phyloP scores from a whole-genome alignment of 164 flowering plant species.

The Berberis vulgaris region DNA sequence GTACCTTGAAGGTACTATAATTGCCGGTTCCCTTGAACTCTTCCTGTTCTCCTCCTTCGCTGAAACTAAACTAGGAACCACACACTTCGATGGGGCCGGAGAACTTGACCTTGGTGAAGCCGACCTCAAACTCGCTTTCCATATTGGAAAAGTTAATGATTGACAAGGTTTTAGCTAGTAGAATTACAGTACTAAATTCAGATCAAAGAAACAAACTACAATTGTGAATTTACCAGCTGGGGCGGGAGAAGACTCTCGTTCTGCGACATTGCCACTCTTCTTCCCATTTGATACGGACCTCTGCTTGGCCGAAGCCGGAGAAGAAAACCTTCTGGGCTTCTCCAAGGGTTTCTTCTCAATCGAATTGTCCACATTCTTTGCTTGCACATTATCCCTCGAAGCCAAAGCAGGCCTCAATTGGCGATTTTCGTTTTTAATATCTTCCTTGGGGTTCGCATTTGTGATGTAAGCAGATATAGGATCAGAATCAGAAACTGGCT shows the following conservation, averaged over 20 bases:
- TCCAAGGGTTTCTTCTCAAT: slow-evolving; percentile 10
- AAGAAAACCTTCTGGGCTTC: slow-evolving; percentile 48
- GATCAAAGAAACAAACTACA: no score
- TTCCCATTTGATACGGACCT: slow-evolving; percentile 50
- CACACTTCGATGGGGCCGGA: slow-evolving; percentile 83
- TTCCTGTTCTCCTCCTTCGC: slow-evolving; percentile 71
- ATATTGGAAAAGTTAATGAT: background rate
- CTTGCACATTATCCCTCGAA: slow-evolving; percentile 16
- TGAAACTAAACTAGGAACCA: slow-evolving; percentile 67
- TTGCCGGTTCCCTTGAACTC: slow-evolving; percentile 62
- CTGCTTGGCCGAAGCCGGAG: slow-evolving; percentile 30
- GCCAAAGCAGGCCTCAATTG: slow-evolving; percentile 33
- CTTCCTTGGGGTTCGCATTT: slow-evolving; percentile 3
- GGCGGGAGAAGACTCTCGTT: slow-evolving; percentile 59
- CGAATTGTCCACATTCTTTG: background rate
- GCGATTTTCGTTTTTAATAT: slow-evolving; percentile 3
- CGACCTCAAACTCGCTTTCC: slow-evolving; percentile 49
- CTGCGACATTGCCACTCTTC: slow-evolving; percentile 29
- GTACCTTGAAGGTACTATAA: slow-evolving; percentile 87
- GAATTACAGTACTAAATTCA: no score
- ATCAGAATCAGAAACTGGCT: slow-evolving; percentile 58
- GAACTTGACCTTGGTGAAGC: slow-evolving; percentile 24
- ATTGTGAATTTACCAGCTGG: no score
- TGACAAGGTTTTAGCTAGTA: no score
- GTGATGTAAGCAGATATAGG: slow-evolving; percentile 40